Percentiles rank a stretch among this genome's conserved stretches.
Conservation (phyloP, 208 protist species). For the Leptomonas seymouri region DNA sequence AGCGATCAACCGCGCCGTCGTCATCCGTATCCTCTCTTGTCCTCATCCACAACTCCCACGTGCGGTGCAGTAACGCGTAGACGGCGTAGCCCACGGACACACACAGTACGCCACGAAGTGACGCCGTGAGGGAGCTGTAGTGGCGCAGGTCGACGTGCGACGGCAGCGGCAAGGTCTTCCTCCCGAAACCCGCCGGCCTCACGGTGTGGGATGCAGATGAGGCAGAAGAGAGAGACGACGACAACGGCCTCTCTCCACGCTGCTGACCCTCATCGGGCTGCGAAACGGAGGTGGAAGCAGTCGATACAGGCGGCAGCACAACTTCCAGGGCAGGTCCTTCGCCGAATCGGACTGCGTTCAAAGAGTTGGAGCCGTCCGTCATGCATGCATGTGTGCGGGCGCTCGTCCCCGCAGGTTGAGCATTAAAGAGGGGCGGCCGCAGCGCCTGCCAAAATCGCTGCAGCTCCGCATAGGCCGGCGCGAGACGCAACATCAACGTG, state of each 20-base stretch:
- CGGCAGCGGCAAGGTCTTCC: too few relatives aligned
- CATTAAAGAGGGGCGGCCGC: neutral
- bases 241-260: too few relatives aligned
- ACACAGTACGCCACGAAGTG: conserved; percentile 24
- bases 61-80: conserved; percentile 7
- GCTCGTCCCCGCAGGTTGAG: too few relatives aligned
- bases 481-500: conserved; percentile 16
- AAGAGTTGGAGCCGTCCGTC: neutral
- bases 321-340: conserved; percentile 22
- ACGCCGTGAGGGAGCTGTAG: conserved; percentile 13
- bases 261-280: too few relatives aligned
- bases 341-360: neutral
- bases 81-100: conserved; percentile 23
- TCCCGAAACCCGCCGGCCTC: too few relatives aligned
- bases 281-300: too few relatives aligned
- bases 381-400: neutral
- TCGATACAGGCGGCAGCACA: neutral
- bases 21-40: neutral
- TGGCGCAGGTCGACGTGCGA: conserved; percentile 11
- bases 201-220: too few relatives aligned
- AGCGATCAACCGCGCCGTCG: neutral
- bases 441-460: conserved; percentile 27
- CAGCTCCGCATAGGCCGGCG: conserved; percentile 18
- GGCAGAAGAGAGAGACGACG: too few relatives aligned
- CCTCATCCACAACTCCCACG: neutral